A percentile compares a stretch with the other conserved stretches of the same genome.
These are phyloP conservation scores for Parastagonospora nodorum DNA, from an alignment of 2,329 filamentous ascomycete genomes.

Conservation along the genomic window DNA sequence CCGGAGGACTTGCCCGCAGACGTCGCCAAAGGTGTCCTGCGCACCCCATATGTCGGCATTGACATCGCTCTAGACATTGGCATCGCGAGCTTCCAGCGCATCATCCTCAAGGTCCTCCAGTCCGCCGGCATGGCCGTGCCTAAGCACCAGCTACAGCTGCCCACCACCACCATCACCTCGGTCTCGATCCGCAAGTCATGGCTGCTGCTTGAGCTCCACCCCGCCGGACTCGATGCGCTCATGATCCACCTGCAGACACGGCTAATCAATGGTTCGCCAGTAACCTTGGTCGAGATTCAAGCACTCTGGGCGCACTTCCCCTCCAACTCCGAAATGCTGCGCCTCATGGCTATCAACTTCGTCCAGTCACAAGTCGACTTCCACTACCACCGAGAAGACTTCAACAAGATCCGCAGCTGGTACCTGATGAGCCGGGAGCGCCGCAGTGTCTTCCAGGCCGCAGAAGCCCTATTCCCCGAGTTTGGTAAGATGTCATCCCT, in stretches of 20 bases:
- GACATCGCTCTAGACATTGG: conserved; percentile 24
- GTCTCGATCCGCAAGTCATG: conserved; percentile 26
- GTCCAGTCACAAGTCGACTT: conserved; percentile 8
- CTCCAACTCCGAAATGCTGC: conserved; percentile 8
- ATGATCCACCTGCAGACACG: conserved; percentile 16
- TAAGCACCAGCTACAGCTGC: conserved; percentile 5
- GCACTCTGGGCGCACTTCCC: conserved; percentile 23
- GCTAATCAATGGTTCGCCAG: conserved; percentile 14
- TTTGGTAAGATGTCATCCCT: conserved; percentile 4
- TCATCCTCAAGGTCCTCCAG: conserved; percentile 28
- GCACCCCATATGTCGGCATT: conserved; percentile 19
- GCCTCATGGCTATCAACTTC: conserved; percentile 22
- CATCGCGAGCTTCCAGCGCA: conserved; percentile 15
- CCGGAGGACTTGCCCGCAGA: conserved; percentile 4
- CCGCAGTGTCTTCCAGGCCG: conserved; percentile 10
- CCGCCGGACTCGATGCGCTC: conserved; percentile 16
- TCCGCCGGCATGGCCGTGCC: conserved; percentile 4
- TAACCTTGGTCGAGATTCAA: conserved; percentile 16
- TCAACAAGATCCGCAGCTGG: conserved; percentile 11
- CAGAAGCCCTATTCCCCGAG: conserved; percentile 10
- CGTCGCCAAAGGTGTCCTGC: conserved; percentile 3
- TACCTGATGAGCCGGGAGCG: conserved; percentile 7
- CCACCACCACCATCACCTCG: conserved; percentile 10
- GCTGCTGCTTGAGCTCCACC: conserved; percentile 22
- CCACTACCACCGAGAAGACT: conserved; percentile 12